Evolutionary conservation across 305 asterid genomes (phyloP), one percentile per base, ranked within the genome.

Genomic region (Rubia balearica): DNA sequence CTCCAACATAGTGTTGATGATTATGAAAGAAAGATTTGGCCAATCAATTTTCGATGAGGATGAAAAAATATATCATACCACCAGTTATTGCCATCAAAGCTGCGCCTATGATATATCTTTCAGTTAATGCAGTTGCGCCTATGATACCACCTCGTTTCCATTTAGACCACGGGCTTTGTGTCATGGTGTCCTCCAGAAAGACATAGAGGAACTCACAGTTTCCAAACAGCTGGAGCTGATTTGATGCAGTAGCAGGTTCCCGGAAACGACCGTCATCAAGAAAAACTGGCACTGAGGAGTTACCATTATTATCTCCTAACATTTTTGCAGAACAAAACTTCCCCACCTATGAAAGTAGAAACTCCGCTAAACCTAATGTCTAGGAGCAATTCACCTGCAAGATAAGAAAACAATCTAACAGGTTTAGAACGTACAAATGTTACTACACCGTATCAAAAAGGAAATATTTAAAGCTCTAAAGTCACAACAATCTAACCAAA

Each of bases 111-210:
- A n/a, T n/a, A n/a, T n/a, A n/a, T n/a, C n/a, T n/a, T n/a, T n/a
- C n/a, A n/a, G n/a, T n/a, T n/a, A n/a, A n/a, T n/a, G n/a, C n/a
- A n/a, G n/a, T n/a, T n/a, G n/a, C n/a, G n/a, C n/a, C n/a, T n/a
- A n/a, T 89, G 76, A 95, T 86, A 79, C 96, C 96, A 78, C 96
- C 96, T 72, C 90, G 96, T 81, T 85, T 95, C 98, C 96, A 90
- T 80, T 90, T 89, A 43, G 87, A n/a, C n/a, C n/a, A n/a, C n/a
- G n/a, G n/a, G n/a, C n/a, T n/a, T n/a, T n/a, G n/a, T n/a, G n/a
- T 76, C 63, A 33, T 33, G 72, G 42, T 71, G 60, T 2, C 27
- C 46, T 63, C 21, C 22, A 8, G 64, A 16, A 22, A n/a, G 8
- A 22, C 7, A 59, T 5, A 71, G 45, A 56, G 42, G 22, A 77